Evolutionary conservation across 768 basidiomycete genomes (phyloP), one percentile per base, ranked within the genome.

Genomic region (Phlebiopsis flavidoalba): DNA sequence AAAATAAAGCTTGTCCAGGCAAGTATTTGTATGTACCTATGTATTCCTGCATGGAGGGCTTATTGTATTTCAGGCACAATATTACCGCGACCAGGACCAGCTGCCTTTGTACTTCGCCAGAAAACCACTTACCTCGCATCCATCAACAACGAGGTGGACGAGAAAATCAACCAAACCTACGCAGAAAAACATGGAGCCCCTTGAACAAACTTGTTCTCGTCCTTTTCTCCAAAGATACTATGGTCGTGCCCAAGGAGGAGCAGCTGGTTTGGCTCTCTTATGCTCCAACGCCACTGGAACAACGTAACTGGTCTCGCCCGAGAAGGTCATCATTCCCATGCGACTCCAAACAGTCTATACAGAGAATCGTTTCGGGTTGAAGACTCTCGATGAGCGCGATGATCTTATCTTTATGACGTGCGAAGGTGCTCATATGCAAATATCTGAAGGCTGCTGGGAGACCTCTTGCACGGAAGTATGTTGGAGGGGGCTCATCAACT

Each of bases 211-310:
- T 94, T 45, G 79, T 95, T 26, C 85, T 95, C 40, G 81, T 91
- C 26, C 69, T 89, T 47, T 94, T 94, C 71, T 76, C 81, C 0
- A 72, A 84, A 60, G 93, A 94, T 70, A 77, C 79, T 70, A 93
- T 89, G 3, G 88, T 91, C 22, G 78, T 93, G 19, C 93, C 93
- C 0, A 91, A 91, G 71, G 91, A 93, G n/a, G 72, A 90, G 83
- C 65, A 76, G 89, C 11, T 93, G 91, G 92, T 94, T 95, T 72
- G 91, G 89, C 6, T 87, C 6, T 87, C 88, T 3, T 87, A 88
- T 66, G 78, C 77, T 1, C 74, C 73, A 1, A 60, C 69, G 8
- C n/a, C 72, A 76, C 19, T 76, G 79, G 17, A 74, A 74, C 6
- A 31, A 31, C 6, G 26, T 31, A 31, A 8, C 58, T 24, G 45